Evolutionary conservation across 495 filamentous ascomycete genomes (phyloP).

Genomic region (Tuber indicum): DNA sequence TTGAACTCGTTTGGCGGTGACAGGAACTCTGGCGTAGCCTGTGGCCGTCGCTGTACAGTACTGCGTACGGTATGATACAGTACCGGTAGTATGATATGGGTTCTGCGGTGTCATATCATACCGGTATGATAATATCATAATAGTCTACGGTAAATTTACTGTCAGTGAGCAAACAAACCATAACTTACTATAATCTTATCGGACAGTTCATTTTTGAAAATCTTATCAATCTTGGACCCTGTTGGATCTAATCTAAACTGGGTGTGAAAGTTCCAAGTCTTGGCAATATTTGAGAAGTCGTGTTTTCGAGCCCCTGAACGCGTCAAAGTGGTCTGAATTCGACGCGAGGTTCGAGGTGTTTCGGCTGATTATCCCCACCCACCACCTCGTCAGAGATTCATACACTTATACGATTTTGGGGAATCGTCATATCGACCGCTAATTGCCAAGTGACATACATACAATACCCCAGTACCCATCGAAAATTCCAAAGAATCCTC

Average conservation of each 20-base stretch:
- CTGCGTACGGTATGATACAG: no score
- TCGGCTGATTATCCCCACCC: not conserved
- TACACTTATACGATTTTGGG: not conserved
- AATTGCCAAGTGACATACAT: not conserved
- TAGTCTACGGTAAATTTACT: not conserved
- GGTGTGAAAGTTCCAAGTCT: not conserved
- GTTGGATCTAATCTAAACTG: constrained; percentile 27
- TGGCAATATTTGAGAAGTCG: constrained; percentile 9
- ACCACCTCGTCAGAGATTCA: not conserved
- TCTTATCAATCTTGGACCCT: constrained; percentile 4
- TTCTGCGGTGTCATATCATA: not conserved
- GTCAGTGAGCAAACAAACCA: not conserved
- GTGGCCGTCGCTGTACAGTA: not conserved
- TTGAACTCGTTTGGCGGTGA: not conserved
- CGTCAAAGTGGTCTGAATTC: constrained; percentile 11
- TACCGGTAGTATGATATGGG: not conserved
- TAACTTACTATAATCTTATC: not conserved
- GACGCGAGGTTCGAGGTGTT: constrained; percentile 7
- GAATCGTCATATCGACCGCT: not conserved
- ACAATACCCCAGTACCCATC: constrained; percentile 16
- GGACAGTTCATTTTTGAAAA: not conserved
- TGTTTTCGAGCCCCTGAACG: constrained; percentile 15
- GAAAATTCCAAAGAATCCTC: not conserved
- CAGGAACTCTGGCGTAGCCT: not conserved
- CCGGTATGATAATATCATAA: not conserved